These are phyloP conservation scores for Quercus wislizeni DNA, from an alignment of 306 rosid genomes.

Conservation along the genomic window DNA sequence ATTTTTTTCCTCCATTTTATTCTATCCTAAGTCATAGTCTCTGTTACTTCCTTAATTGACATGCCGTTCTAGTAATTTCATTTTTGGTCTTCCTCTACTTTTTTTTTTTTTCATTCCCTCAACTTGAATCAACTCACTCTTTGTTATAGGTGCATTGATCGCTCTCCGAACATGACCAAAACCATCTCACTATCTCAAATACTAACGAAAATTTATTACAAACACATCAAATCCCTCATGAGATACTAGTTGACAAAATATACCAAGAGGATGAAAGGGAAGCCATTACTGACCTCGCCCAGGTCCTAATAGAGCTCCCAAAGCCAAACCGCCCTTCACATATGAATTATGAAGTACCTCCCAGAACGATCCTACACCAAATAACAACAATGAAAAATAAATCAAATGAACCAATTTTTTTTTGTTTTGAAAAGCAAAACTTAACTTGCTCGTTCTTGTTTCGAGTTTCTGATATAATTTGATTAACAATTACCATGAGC, in stretches of 20 bases:
- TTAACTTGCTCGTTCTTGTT: neutral
- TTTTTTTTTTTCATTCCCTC: too few relatives aligned
- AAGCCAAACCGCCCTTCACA: slow-evolving; percentile 78
- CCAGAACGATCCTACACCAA: slow-evolving; percentile 49
- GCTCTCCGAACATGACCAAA: too few relatives aligned
- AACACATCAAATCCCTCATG: neutral
- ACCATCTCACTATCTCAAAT: too few relatives aligned
- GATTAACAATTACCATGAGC: slow-evolving; percentile 59
- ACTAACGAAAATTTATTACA: neutral
- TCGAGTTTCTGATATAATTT: neutral
- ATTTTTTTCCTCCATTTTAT: too few relatives aligned
- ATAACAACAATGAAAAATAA: neutral
- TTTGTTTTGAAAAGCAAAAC: neutral
- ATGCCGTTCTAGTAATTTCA: too few relatives aligned
- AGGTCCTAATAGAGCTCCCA: slow-evolving; percentile 84
- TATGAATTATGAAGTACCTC: slow-evolving; percentile 85
- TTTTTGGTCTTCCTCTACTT: too few relatives aligned
- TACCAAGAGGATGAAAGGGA: slow-evolving; percentile 16
- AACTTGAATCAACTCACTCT: too few relatives aligned
- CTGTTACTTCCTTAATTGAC: too few relatives aligned
- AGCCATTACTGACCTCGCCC: slow-evolving; percentile 73
- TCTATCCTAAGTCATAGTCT: too few relatives aligned
- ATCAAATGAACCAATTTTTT: neutral
- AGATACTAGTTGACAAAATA: slow-evolving; percentile 6
- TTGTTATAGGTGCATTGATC: too few relatives aligned